These are phyloP conservation scores for Dioszegia crocea DNA, from an alignment of 768 basidiomycete species.

Conservation along the genomic window DNA sequence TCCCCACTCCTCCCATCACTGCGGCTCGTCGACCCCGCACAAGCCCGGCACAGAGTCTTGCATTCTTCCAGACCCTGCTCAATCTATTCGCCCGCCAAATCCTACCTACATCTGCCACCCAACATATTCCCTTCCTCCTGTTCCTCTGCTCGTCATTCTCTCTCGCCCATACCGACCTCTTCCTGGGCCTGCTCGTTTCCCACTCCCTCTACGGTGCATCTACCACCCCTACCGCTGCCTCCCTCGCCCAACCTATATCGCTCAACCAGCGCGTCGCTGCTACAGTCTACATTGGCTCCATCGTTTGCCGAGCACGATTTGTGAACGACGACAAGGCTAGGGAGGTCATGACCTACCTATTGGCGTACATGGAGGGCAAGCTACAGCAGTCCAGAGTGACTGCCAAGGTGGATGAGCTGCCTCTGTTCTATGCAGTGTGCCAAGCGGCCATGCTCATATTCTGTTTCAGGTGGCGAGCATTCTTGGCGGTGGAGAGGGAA, in stretches of 20 bases:
- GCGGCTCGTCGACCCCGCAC: conserved; percentile 45
- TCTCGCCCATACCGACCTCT: conserved; percentile 81
- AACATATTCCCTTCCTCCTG: conserved; percentile 93
- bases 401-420: conserved; percentile 52
- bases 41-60: conserved; percentile 49
- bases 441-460: conserved; percentile 95
- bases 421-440: conserved; percentile 83
- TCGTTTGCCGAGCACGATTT: conserved; percentile 83
- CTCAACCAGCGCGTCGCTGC: conserved; percentile 81
- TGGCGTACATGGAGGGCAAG: conserved; percentile 73
- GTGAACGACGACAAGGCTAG: conserved; percentile 71
- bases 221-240: conserved; percentile 51
- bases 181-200: conserved; percentile 90
- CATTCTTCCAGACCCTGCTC: conserved; percentile 80
- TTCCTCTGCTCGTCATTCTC: conserved; percentile 94
- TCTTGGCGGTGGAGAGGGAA: conserved; percentile 49
- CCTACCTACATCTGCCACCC: conserved; percentile 90
- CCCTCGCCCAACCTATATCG: conserved; percentile 25
- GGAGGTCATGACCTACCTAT: conserved; percentile 74
- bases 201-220: conserved; percentile 66
- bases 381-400: conserved; percentile 59
- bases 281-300: conserved; percentile 85
- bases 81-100: conserved; percentile 91
- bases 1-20: conserved; percentile 18
- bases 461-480: conserved; percentile 93